Conservation (phyloP, 176 grass and related monocot species). For the sorghum (Sorghum bicolor) region DNA sequence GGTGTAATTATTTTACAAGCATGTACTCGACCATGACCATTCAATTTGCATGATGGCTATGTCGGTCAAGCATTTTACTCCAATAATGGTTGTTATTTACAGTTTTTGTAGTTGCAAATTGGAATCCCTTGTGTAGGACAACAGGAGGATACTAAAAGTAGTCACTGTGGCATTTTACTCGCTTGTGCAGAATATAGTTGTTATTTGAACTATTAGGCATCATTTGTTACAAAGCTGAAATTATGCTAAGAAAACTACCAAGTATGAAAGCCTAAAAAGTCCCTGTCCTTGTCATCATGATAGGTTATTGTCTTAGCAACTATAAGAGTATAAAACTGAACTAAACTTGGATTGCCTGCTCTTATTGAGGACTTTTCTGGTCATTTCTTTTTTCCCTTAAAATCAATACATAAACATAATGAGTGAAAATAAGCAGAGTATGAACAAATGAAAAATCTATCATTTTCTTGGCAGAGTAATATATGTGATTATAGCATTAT, state of each 20-base stretch:
- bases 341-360: neutral
- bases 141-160: neutral
- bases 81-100: neutral
- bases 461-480: neutral
- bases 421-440: neutral
- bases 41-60: neutral
- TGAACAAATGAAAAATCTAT: neutral
- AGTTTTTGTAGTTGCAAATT: neutral
- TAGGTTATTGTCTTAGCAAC: neutral
- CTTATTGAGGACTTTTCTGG: neutral
- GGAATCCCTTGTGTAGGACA: neutral
- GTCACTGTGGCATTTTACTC: neutral
- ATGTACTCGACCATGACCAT: neutral
- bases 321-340: neutral
- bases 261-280: neutral
- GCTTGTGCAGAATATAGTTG: neutral
- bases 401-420: neutral
- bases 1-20: neutral
- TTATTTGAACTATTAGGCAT: neutral
- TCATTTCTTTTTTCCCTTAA: neutral
- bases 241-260: neutral
- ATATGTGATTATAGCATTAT: neutral
- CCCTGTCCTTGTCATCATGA: too few relatives aligned
- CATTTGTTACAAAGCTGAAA: neutral
- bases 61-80: neutral